Conservation (phyloP, 768 basidiomycete species). For the Tylopilus sp. region DNA sequence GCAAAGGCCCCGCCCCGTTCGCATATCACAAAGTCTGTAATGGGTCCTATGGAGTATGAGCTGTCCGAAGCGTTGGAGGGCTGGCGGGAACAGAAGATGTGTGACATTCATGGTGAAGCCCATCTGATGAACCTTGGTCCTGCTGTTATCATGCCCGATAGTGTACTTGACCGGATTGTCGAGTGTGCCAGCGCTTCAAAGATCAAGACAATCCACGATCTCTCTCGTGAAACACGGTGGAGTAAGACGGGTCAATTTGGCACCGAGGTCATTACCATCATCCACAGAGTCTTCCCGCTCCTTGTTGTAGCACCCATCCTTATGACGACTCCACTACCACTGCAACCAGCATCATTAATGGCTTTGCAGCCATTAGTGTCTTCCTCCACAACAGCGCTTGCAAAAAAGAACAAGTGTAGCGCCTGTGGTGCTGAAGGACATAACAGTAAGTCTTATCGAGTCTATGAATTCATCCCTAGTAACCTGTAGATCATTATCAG, state of each 20-base stretch:
- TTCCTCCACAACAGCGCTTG: neutral
- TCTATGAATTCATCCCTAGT: no score
- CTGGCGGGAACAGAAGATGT: neutral
- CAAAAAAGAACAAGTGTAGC: neutral
- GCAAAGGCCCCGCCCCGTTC: no score
- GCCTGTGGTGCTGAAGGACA: neutral
- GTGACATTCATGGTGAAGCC: neutral
- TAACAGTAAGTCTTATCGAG: neutral
- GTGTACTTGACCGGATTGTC: neutral
- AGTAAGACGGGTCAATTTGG: neutral
- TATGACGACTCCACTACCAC: neutral
- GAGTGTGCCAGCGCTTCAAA: neutral
- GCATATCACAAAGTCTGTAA: neutral
- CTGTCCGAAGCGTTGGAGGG: neutral
- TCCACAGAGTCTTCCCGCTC: neutral
- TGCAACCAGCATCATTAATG: no score
- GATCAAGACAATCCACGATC: neutral
- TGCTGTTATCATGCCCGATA: neutral
- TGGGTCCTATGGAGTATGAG: neutral
- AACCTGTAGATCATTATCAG: no score
- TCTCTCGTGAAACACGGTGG: neutral
- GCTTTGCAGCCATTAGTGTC: neutral
- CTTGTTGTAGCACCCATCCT: neutral
- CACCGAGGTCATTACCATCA: neutral
- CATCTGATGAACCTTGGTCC: neutral